A percentile compares a stretch with the other conserved stretches of the same genome.
Evolutionary conservation across 345 rosid genomes (phyloP).

Genomic region (Lenwebbia sp.): DNA sequence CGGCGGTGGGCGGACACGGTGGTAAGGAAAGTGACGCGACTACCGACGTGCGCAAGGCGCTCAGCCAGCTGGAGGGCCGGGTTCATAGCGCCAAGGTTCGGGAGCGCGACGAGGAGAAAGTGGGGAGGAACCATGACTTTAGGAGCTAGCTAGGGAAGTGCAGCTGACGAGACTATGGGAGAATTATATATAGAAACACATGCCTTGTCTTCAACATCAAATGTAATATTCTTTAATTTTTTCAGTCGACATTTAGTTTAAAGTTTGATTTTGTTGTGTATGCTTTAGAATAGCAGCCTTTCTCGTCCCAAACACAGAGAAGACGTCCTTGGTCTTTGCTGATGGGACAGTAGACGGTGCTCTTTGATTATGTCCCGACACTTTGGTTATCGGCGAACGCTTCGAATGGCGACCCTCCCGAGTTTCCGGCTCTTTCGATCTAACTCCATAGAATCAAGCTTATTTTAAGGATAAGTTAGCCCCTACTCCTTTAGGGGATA

Average conservation of each 20-base stretch:
- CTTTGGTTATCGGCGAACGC: not conserved
- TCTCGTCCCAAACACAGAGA: no score
- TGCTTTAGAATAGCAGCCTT: no score
- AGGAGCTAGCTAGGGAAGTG: not conserved
- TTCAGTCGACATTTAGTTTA: not conserved
- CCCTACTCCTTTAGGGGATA: no score
- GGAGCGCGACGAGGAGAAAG: conserved; percentile 31
- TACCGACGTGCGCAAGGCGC: conserved; percentile 39
- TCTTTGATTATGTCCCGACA: no score
- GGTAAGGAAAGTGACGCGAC: conserved; percentile 36
- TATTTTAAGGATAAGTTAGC: no score
- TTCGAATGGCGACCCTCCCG: not conserved
- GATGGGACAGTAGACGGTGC: no score
- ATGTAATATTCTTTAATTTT: not conserved
- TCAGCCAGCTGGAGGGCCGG: conserved; percentile 47
- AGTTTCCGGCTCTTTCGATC: not conserved
- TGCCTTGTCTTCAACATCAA: not conserved
- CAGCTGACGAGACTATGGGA: not conserved
- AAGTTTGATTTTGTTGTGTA: not conserved
- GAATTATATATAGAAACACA: not conserved
- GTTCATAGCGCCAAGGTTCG: conserved; percentile 53
- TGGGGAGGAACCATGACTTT: conserved; percentile 4
- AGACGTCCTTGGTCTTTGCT: no score
- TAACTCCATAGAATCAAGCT: rapidly evolving
- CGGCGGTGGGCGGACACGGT: conserved; percentile 25